These are phyloP conservation scores for Termitomyces sp. DNA, from an alignment of 768 basidiomycete species.

Conservation along the genomic window DNA sequence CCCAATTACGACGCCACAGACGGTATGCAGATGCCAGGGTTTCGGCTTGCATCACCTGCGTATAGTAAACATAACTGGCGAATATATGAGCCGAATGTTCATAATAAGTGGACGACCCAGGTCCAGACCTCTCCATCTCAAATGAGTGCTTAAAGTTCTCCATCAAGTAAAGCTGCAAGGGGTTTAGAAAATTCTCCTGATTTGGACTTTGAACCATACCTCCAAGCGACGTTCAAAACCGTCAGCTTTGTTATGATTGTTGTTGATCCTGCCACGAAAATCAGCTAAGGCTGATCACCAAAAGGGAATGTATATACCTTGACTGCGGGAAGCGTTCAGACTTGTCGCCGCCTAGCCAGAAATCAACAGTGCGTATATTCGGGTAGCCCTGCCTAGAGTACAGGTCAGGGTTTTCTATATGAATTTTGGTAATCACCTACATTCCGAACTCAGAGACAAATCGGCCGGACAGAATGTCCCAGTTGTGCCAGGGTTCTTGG, in stretches of 20 bases:
- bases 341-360: conserved; percentile 77
- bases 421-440: conserved; percentile 32
- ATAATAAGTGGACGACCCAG: background rate
- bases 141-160: conserved; percentile 93
- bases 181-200: background rate
- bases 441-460: conserved; percentile 97
- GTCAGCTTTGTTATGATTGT: conserved; percentile 89
- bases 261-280: conserved; percentile 43
- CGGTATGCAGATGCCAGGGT: conserved; percentile 83
- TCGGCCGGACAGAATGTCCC: conserved; percentile 85
- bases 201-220: conserved; percentile 29
- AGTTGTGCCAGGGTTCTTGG: conserved; percentile 92
- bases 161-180: conserved; percentile 71
- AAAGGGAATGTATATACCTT: conserved; percentile 36
- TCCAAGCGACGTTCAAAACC: conserved; percentile 82
- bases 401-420: background rate
- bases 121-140: conserved; percentile 71
- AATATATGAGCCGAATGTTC: conserved; percentile 8
- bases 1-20: conserved; percentile 90
- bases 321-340: conserved; percentile 87
- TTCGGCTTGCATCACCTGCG: conserved; percentile 96
- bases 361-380: conserved; percentile 81
- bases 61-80: conserved; percentile 83
- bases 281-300: background rate
- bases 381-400: conserved; percentile 78